Conservation (phyloP, 2,329 filamentous ascomycete species). For the Corniculantispora saksenae region DNA sequence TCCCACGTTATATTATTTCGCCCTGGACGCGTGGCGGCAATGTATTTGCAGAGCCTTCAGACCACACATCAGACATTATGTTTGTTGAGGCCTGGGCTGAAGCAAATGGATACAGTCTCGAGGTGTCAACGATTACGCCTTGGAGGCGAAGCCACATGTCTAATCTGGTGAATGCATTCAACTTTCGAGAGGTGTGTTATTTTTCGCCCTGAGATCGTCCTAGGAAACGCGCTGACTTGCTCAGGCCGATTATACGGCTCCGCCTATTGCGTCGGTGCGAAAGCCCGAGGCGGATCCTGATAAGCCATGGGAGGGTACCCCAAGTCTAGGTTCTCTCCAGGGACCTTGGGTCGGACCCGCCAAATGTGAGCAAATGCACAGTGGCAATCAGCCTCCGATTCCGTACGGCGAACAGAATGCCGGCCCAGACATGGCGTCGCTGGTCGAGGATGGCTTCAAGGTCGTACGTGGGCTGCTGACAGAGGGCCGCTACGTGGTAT, state of each 20-base stretch:
- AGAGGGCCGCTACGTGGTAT: too few species aligned
- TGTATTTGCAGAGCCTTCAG: slow-evolving; percentile 53
- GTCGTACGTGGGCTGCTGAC: slow-evolving; percentile 49
- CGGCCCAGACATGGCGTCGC: slow-evolving; percentile 33
- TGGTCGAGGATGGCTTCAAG: slow-evolving; percentile 54
- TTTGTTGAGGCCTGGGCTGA: slow-evolving; percentile 50
- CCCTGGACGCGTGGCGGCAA: slow-evolving; percentile 25
- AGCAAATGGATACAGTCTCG: slow-evolving; percentile 32
- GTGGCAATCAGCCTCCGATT: slow-evolving; percentile 29
- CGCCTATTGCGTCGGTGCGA: slow-evolving; percentile 39
- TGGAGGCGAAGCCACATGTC: slow-evolving; percentile 30
- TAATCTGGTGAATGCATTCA: slow-evolving; percentile 34
- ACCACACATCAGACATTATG: slow-evolving; percentile 55
- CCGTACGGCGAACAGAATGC: slow-evolving; percentile 44
- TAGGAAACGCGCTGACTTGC: background rate
- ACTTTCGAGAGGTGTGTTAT: slow-evolving; percentile 31
- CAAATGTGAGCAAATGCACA: slow-evolving; percentile 36
- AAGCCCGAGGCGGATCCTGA: slow-evolving; percentile 36
- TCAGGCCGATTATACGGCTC: slow-evolving; percentile 45
- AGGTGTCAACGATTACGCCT: slow-evolving; percentile 24
- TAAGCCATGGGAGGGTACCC: slow-evolving; percentile 35
- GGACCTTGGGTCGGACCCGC: slow-evolving; percentile 38
- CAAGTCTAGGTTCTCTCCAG: slow-evolving; percentile 22
- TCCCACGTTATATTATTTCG: too few species aligned
- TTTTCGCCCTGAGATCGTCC: too few species aligned